Evolutionary conservation across 176 grass and related monocot species (phyloP), one percentile per base, ranked within the genome.

Genomic region (Lolium perenne): DNA sequence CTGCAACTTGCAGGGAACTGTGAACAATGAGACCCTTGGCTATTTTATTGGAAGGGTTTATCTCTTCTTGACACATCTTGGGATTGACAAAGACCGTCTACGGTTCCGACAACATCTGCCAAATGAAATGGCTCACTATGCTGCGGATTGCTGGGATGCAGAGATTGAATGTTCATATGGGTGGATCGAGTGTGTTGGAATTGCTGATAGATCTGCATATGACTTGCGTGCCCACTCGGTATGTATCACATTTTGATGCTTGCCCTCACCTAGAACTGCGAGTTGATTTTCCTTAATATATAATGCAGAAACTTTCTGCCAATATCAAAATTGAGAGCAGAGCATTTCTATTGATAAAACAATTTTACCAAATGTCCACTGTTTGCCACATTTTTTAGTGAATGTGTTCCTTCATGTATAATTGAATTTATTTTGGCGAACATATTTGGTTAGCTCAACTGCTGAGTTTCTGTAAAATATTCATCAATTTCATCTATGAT

Each of bases 51-150:
- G 96, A 47, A 88, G 96, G 63, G 96, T 98, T 22, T 98, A 94
- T 76, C 84, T 95, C 60, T 98, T 98, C 86, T 87, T 98, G 84
- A 98, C 90, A 8, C 84, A 71, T 17, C 86, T 98, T 40, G 93
- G 96, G 69, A 95, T 98, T 85, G 91, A 98, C 43, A 98, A 98
- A 86, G 93, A 95, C 66, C 87, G 90, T 58, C 81, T 95, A 77
- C 85, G 93, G 20, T 98, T 98, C 83, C 86, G 95, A 80, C 95
- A 98, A 71, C 95, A 98, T 74, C 75, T 95, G 51, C 93, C 93
- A 38, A 98, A 98, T 87, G 95, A 98, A 87, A 98, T 98, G 95
- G 95, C 95, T 46, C 95, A 98, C 80, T 98, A 98, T 87, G 95
- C 95, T 85, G 95, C 91, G 61, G 95, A 98, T 89, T 98, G 93